phyloP scores from a whole-genome alignment of 352 stramenopile species.

The Globisporangium parvum region DNA sequence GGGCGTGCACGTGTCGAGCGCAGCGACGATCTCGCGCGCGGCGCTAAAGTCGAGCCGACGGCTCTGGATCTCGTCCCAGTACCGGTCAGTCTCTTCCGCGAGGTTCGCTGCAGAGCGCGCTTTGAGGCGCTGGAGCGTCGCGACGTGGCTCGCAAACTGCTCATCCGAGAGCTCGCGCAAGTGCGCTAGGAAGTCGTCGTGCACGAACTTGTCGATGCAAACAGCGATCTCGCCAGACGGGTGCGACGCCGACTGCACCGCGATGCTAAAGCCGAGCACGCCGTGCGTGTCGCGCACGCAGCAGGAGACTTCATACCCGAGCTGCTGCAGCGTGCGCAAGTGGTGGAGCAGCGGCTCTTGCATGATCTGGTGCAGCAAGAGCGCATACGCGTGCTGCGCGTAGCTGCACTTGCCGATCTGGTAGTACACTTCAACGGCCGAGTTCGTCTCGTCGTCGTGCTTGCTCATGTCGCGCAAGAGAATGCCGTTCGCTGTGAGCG shows the following conservation, averaged over 20 bases:
- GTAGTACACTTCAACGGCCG: slow-evolving; percentile 79
- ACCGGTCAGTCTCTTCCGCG: slow-evolving; percentile 48
- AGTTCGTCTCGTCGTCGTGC: slow-evolving; percentile 68
- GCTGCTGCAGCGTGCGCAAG: slow-evolving; percentile 74
- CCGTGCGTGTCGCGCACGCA: slow-evolving; percentile 67
- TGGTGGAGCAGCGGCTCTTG: slow-evolving; percentile 78
- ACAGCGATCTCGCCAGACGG: slow-evolving; percentile 45
- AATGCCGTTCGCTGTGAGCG: slow-evolving; percentile 45
- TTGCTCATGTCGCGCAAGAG: slow-evolving; percentile 58
- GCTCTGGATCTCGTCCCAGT: slow-evolving; percentile 71
- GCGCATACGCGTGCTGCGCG: slow-evolving; percentile 46
- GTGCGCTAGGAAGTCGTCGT: slow-evolving; percentile 29
- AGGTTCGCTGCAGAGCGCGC: slow-evolving; percentile 42
- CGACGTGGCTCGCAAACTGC: slow-evolving; percentile 42
- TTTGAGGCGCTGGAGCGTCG: slow-evolving; percentile 37
- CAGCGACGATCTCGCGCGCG: slow-evolving; percentile 34
- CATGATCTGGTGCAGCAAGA: slow-evolving; percentile 77
- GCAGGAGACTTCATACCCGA: slow-evolving; percentile 81
- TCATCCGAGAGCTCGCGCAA: slow-evolving; percentile 22
- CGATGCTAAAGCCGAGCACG: slow-evolving; percentile 65
- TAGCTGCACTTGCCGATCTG: slow-evolving; percentile 56
- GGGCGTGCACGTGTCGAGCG: slow-evolving; percentile 34
- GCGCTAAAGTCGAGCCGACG: slow-evolving; percentile 60
- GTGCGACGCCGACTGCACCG: slow-evolving; percentile 65
- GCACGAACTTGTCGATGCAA: slow-evolving; percentile 59